Evolutionary conservation across 1,139 yeast genomes (phyloP), one percentile per base, ranked within the genome.

Genomic region (Yamadazyma mexicana): DNA sequence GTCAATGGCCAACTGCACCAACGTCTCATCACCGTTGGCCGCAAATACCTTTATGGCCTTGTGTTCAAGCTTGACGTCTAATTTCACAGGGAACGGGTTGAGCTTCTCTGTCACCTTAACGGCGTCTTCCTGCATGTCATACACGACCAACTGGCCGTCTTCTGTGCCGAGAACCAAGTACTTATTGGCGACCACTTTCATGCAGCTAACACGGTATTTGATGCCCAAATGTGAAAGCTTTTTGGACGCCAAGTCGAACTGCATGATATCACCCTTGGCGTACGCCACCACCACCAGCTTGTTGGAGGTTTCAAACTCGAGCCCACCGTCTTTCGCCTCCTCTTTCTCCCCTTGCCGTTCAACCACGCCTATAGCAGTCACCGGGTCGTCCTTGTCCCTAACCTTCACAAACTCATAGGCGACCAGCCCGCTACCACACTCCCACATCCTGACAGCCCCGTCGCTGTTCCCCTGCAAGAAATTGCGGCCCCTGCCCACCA

Each of bases 401-500:
- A 56, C 50, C 39, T 77, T 57, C 2, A 43, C 39, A 38, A 79
- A 68, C 3, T 61, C 58, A 45, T 71, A 59, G 7, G 83, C 54
- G 2, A 60, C 54, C 15, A 55, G 40, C 0, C 81, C 87, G 2
- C 74, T 55, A 0, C 86, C 83, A 52, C 86, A 76, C 50, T 86
- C 92, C 89, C 88, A 85, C 30, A 86, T 51, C 33, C 62, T 65
- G 1, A 81, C 64, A 0, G 74, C 55, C 0, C 86, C 85, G 51
- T 81, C 85, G 5, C 47, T 40, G 9, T 79, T 70, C 3, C 77
- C 64, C 2, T 77, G 72, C 20, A 83, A 46, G 44, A 86, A 65
- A 50, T 85, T 83, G 26, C 92, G 61, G 1, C 94, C 94, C 15
- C 77, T 59, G 0, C 80, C 88, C 22, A 85, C 60, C 38, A 79